Conservation (phyloP, 2,329 filamentous ascomycete genomes). For the Penicillium vulpinum region DNA sequence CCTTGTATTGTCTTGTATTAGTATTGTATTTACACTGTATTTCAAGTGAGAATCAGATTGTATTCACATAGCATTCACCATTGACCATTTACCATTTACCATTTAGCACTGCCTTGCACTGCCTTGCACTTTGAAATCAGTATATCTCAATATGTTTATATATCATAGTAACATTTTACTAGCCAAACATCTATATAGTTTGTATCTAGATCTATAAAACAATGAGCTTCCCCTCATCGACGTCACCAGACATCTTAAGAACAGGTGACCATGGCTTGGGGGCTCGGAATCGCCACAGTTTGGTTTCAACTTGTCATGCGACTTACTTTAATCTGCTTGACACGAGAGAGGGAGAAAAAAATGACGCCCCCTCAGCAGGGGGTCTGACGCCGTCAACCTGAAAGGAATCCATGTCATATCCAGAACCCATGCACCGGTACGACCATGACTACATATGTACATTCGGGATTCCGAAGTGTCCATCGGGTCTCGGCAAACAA, state of each 20-base stretch:
- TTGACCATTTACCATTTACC: not conserved
- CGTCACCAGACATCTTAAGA: constrained; percentile 6
- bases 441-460: not conserved
- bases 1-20: not conserved
- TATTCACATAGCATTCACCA: not conserved
- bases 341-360: not conserved
- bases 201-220: not conserved
- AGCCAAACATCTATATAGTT: no score
- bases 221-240: constrained; percentile 3
- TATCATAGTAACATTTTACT: not conserved
- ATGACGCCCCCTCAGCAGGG: constrained; percentile 5
- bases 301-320: constrained; percentile 8
- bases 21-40: not conserved
- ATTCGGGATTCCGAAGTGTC: constrained; percentile 6
- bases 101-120: not conserved
- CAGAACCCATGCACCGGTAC: constrained; percentile 1
- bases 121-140: not conserved
- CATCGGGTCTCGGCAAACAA: constrained; percentile 4
- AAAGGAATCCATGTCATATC: not conserved
- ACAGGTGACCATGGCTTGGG: constrained; percentile 7
- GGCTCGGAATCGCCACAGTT: constrained; percentile 8
- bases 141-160: not conserved
- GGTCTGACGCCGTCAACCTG: not conserved
- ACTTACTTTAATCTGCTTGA: not conserved
- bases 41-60: no score